phyloP scores from a whole-genome alignment of 106 monocot genomes.

The Phalaenopsis aphrodite region DNA sequence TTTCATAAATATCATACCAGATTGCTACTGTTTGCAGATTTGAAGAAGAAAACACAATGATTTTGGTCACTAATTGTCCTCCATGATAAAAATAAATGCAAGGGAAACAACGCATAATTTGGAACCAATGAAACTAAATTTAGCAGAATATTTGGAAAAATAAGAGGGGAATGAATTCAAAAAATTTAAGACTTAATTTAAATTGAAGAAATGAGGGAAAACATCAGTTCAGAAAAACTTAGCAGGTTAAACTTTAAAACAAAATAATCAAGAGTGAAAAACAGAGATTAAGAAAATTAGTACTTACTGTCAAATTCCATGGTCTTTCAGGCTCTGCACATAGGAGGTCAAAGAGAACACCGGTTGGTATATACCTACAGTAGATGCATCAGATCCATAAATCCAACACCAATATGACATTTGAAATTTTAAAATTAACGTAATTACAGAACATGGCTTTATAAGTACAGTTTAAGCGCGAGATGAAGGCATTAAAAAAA shows the following conservation, averaged over 20 bases:
- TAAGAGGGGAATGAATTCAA: no score
- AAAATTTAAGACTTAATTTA: background rate
- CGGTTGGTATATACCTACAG: constrained; percentile 84
- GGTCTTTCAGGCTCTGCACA: constrained; percentile 94
- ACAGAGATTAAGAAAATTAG: background rate
- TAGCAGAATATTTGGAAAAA: background rate
- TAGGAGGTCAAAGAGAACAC: constrained; percentile 93
- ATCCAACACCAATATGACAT: background rate
- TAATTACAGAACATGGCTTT: background rate
- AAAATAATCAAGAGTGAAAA: background rate
- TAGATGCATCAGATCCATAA: constrained; percentile 14
- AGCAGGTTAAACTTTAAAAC: background rate
- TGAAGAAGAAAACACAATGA: background rate
- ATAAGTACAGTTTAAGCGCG: background rate
- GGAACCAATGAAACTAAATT: background rate
- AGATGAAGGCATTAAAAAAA: background rate
- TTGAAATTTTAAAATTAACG: background rate
- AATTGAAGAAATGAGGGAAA: background rate
- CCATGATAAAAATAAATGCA: background rate
- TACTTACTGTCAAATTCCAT: constrained; percentile 84
- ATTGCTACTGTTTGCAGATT: background rate
- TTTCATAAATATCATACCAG: background rate
- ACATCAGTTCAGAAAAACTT: no score
- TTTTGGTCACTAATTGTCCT: background rate
- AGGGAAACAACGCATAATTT: background rate